These are phyloP conservation scores for Naganishia antarctica DNA, from an alignment of 768 basidiomycete genomes.

Conservation along the genomic window DNA sequence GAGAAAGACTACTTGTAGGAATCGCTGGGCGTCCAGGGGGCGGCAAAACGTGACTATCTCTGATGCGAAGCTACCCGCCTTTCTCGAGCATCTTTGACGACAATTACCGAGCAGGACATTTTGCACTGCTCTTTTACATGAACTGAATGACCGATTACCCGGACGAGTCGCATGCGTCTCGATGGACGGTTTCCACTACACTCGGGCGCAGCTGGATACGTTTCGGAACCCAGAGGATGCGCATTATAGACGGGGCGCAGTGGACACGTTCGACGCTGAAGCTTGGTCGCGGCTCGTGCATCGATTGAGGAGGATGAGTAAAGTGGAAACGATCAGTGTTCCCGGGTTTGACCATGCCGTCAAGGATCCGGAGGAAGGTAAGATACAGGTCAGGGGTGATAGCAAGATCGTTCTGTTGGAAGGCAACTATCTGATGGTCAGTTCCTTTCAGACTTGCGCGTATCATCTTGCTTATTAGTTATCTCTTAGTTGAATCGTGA, in stretches of 20 bases:
- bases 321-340: constrained; percentile 53
- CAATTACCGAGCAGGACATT: not conserved
- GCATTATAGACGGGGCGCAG: constrained; percentile 59
- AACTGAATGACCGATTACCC: not conserved
- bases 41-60: constrained; percentile 22
- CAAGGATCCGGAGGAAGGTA: constrained; percentile 72
- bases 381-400: constrained; percentile 57
- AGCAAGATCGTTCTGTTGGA: constrained; percentile 82
- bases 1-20: constrained; percentile 17
- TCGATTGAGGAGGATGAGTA: constrained; percentile 52
- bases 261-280: constrained; percentile 85
- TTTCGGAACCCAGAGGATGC: constrained; percentile 73
- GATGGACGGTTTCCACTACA: constrained; percentile 88
- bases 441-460: not conserved
- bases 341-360: constrained; percentile 81
- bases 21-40: constrained; percentile 26
- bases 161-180: constrained; percentile 55
- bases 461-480: not conserved
- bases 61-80: too few relatives aligned
- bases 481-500: not conserved
- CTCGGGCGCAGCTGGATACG: constrained; percentile 68
- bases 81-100: too few relatives aligned
- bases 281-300: constrained; percentile 66
- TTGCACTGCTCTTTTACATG: not conserved
- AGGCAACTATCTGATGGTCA: constrained; percentile 51